Base-by-base conservation (phyloP, 176 grass and related monocot genomes). In the Urochloa ruziziensis region DNA sequence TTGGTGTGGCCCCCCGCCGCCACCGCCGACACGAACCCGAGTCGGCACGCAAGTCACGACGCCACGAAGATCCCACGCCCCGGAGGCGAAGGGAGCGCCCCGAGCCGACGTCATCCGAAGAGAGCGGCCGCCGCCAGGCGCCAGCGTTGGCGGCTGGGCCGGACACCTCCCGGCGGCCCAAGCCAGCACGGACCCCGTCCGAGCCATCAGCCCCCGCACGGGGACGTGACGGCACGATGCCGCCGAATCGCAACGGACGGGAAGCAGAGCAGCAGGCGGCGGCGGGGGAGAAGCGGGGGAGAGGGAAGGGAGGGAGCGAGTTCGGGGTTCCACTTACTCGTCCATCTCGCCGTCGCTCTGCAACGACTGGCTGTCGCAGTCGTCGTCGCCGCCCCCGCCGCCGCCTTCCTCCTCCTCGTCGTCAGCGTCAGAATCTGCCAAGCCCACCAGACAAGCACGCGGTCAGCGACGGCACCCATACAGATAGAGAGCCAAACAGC, bases 351-450 rank as follows among this genome's bases (percentile, higher is more conserved):
- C 76, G 67, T 84, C 91, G 76, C 85, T 87, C 84, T 85, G 36
- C 33, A 77, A 82, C 48, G 65, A 87, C 62, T 52, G 72, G 80
- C 63, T 81, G 84, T 84, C 86, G 67, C 37, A 19, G 79, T 83
- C 84, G 3, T 74, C 88, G 44, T 82, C 82, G 65, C 12, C 70
- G 23, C 72, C 72, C 5, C 69, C 63, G 19, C 33, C 65, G 37
- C 86, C 64, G 85, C 71, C 79, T 3, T 24, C 62, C 13, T 84
- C 58, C 16, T 80, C 74, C 67, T 80, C 73, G 15, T 73, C 88
- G 59, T 78, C 88, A 27, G 84, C 88, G 57, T 90, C 88, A 48
- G 89, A 91, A 87, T 91, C 89, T 91, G 75, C 80, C 10, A 61
- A 36, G 33, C 39, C 80, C 60, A 83, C 2, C 4, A 75, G 60